Conservation (phyloP, 345 rosid species). For the Hibiscus mutabilis region DNA sequence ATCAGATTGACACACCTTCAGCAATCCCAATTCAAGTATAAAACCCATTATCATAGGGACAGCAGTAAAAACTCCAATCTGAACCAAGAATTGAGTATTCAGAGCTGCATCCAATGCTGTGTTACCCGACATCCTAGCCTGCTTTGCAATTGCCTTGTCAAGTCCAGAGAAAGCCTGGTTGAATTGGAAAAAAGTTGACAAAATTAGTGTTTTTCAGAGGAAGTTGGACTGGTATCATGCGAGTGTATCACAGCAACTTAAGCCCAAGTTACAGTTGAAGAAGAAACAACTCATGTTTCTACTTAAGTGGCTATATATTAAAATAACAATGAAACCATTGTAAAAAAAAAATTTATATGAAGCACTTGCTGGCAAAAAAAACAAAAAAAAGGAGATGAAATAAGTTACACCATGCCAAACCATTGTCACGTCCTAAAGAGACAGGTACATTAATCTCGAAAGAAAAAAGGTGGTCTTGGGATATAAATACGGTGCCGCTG, state of each 20-base stretch:
- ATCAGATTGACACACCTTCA: conserved; percentile 52
- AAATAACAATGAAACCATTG: not conserved
- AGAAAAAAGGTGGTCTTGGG: no score
- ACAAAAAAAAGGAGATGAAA: not conserved
- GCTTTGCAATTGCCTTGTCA: conserved; percentile 46
- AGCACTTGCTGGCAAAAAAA: not conserved
- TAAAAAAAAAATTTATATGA: not conserved
- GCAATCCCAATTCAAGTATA: conserved; percentile 86
- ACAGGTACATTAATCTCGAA: no score
- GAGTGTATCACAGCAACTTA: not conserved
- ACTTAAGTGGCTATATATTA: not conserved
- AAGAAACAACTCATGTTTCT: not conserved
- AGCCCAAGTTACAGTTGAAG: not conserved
- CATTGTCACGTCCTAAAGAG: not conserved
- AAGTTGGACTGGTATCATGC: not conserved
- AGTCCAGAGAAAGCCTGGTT: conserved; percentile 95
- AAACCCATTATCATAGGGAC: conserved; percentile 99
- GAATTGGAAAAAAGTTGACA: conserved; percentile 13
- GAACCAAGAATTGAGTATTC: conserved; percentile 94
- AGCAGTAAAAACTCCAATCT: conserved; percentile 96
- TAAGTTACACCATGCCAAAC: not conserved
- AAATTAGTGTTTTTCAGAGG: not conserved
- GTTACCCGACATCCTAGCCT: conserved; percentile 58
- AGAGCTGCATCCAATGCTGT: conserved; percentile 85
- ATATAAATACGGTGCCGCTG: no score